phyloP scores from a whole-genome alignment of 108 stramenopile species.

The Cyclotella sp. region DNA sequence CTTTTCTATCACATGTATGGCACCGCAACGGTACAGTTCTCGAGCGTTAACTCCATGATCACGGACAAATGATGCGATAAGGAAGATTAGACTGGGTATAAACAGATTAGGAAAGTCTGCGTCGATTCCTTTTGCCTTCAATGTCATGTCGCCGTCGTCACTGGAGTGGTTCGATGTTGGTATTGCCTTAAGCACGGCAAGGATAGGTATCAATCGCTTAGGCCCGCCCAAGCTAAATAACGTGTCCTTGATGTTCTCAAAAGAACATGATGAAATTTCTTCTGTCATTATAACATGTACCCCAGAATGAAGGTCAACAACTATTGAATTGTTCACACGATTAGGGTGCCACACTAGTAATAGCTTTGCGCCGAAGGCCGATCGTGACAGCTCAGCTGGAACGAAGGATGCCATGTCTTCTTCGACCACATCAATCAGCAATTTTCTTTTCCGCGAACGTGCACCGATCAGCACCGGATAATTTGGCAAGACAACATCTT shows the following conservation, averaged over 20 bases:
- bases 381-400: conserved; percentile 35
- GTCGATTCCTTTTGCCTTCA: conserved; percentile 19
- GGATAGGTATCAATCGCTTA: conserved; percentile 67
- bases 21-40: conserved; percentile 78
- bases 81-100: conserved; percentile 51
- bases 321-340: conserved; percentile 40
- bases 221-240: conserved; percentile 76
- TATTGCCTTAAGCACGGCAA: conserved; percentile 35
- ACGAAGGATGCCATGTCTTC: conserved; percentile 33
- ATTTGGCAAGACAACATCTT: conserved; percentile 44
- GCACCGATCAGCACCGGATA: conserved; percentile 39
- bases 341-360: conserved; percentile 79
- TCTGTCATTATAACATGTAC: conserved; percentile 49
- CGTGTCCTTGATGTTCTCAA: conserved; percentile 63
- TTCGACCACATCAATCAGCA: conserved; percentile 41
- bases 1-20: conserved; percentile 72
- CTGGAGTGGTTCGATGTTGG: conserved; percentile 8
- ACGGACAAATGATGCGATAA: conserved; percentile 73
- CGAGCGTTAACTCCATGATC: conserved; percentile 71
- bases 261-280: conserved; percentile 52
- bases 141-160: background rate
- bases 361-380: conserved; percentile 64
- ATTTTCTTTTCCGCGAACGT: conserved; percentile 9
- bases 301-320: conserved; percentile 70
- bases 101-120: conserved; percentile 23